Evolutionary conservation across 208 protist genomes (phyloP), one percentile per base, ranked within the genome.

Genomic region (Chromosphaera perkinsii): DNA sequence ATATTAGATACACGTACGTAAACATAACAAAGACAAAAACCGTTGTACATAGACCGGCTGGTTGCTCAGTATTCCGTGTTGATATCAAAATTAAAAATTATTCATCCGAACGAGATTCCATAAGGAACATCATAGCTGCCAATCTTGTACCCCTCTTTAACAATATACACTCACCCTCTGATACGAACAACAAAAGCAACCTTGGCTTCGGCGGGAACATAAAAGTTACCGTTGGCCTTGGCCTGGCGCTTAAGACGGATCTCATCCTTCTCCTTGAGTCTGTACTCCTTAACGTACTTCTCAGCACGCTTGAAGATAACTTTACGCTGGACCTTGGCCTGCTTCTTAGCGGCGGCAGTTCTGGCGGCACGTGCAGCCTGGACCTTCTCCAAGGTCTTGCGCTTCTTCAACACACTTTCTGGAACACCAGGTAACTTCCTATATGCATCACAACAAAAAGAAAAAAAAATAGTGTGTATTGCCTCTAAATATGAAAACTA

Each of bases 161-260:
- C 42, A 17, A 48, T 20, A 48, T 20, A 48, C 5, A 54, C 64
- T 14, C 51, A 80, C 76, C 92, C 96, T 69, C 95, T 89, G 77
- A 99, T 97, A 78, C 97, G 92, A 61, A 98, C 90, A 39, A 99
- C 96, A 55, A 99, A 90, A 40, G 91, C 90, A 29, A 99, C 71
- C 91, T 99, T 99, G 54, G 95, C 84, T 84, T 98, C 95, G 37
- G 89, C 81, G 77, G 94, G 88, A 26, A 97, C 89, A 88, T 91
- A 99, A 90, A 96, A 98, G 85, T 89, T 90, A 62, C 93, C 92
- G 63, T 84, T 75, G 20, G 57, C 64, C 58, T 89, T 85, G 45
- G 97, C 96, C 60, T 90, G 66, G 65, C 91, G 87, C 55, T 87
- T 78, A 43, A 88, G 60, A 63, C 75, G 78, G 68, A 96, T 82